A percentile compares a stretch with the other conserved stretches of the same genome.
Conservation (phyloP, 2,329 filamentous ascomycete species). For the Phyllachora maydis region DNA sequence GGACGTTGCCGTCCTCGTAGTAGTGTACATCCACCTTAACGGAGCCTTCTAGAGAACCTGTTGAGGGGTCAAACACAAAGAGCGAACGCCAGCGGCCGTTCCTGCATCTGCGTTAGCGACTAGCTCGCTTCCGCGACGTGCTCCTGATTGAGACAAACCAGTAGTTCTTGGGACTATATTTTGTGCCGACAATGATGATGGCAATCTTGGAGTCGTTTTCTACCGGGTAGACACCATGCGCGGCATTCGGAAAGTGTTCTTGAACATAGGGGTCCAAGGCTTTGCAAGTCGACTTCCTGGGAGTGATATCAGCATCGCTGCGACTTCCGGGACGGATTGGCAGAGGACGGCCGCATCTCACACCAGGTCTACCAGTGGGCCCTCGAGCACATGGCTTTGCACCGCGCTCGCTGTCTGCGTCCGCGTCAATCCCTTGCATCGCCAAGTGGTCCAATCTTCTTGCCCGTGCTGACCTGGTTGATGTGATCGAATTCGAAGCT, state of each 20-base stretch:
- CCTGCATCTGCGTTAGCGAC: slow-evolving; percentile 21
- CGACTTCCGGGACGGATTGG: background rate
- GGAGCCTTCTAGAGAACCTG: slow-evolving; percentile 47
- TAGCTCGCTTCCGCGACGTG: too few relatives aligned
- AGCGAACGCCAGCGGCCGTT: slow-evolving; percentile 90
- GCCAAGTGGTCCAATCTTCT: too few relatives aligned
- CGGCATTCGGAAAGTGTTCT: slow-evolving; percentile 74
- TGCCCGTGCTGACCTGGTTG: slow-evolving; percentile 52
- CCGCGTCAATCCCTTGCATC: too few relatives aligned
- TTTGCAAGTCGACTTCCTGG: slow-evolving; percentile 68
- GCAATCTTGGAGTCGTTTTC: slow-evolving; percentile 58
- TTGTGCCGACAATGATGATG: slow-evolving; percentile 76
- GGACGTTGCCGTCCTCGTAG: slow-evolving; percentile 97
- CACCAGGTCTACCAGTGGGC: slow-evolving; percentile 60
- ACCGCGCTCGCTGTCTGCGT: slow-evolving; percentile 58
- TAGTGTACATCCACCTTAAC: slow-evolving; percentile 96
- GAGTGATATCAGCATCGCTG: background rate
- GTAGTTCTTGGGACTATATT: slow-evolving; percentile 96
- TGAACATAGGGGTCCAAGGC: slow-evolving; percentile 52
- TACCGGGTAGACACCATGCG: slow-evolving; percentile 66
- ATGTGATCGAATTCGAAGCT: slow-evolving; percentile 79
- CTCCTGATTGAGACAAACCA: slow-evolving; percentile 33
- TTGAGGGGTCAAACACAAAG: slow-evolving; percentile 60
- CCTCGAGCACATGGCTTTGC: slow-evolving; percentile 63
- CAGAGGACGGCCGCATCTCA: slow-evolving; percentile 19